Evolutionary conservation across 306 rosid species (phyloP).

Genomic region (Gillenia trifoliata): DNA sequence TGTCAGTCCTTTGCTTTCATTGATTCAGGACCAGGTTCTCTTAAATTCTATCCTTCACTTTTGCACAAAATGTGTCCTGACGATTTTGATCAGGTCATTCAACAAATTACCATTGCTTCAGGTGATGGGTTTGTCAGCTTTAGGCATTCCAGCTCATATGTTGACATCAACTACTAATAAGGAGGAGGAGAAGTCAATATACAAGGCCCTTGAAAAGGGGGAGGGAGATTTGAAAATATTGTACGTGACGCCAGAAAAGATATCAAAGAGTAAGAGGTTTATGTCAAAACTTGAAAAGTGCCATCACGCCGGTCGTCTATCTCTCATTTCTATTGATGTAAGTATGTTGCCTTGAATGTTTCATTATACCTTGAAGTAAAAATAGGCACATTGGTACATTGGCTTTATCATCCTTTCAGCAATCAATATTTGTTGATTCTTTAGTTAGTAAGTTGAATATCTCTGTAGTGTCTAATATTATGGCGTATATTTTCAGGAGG

Average conservation of each 20-base stretch:
- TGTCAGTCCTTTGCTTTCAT: slow-evolving; percentile 90
- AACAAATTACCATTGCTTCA: slow-evolving; percentile 27
- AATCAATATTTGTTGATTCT: slow-evolving; percentile 12
- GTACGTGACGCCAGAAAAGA: slow-evolving; percentile 94
- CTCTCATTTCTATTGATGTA: slow-evolving; percentile 84
- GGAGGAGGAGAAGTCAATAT: slow-evolving; percentile 75
- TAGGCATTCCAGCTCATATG: slow-evolving; percentile 81
- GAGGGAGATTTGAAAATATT: slow-evolving; percentile 74
- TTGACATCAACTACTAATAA: slow-evolving; percentile 78
- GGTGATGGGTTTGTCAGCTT: slow-evolving; percentile 92
- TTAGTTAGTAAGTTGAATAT: not conserved
- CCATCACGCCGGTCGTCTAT: slow-evolving; percentile 76
- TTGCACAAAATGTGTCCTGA: not conserved
- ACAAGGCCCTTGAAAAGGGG: slow-evolving; percentile 85
- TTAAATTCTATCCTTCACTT: slow-evolving; percentile 14
- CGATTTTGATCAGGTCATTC: slow-evolving; percentile 13
- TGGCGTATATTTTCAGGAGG: slow-evolving; percentile 63
- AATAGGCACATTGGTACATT: slow-evolving; percentile 7
- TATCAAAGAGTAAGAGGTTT: slow-evolving; percentile 97
- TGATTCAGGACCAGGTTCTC: slow-evolving; percentile 93
- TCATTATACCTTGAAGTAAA: slow-evolving; percentile 10
- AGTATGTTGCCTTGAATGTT: slow-evolving; percentile 27
- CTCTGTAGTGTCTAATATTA: slow-evolving; percentile 6
- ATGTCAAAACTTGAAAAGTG: slow-evolving; percentile 98
- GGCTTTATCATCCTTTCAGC: slow-evolving; percentile 4